Evolutionary conservation across 2,329 filamentous ascomycete genomes (phyloP).

Genomic region (Monosporascus sp.): DNA sequence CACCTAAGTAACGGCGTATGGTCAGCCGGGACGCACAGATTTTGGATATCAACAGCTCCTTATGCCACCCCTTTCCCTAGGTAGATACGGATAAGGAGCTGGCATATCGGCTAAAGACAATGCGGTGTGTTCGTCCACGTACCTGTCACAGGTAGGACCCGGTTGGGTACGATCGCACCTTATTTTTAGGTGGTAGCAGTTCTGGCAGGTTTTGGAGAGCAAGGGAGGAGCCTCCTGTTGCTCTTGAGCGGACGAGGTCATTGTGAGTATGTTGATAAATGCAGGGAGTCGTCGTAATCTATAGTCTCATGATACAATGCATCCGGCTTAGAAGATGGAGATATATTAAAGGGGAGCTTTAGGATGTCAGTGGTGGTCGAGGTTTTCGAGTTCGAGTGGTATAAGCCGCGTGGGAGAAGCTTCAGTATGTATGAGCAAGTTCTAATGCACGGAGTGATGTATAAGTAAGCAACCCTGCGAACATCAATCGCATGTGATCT

Average conservation of each 20-base stretch:
- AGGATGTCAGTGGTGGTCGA: too few relatives aligned
- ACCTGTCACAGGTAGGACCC: slow-evolving; percentile 3
- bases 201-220: slow-evolving; percentile 3
- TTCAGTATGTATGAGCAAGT: too few relatives aligned
- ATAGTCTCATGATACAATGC: background rate
- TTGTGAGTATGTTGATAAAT: background rate
- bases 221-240: background rate
- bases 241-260: background rate
- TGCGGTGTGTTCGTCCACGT: background rate
- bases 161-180: slow-evolving; percentile 1
- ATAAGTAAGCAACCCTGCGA: too few relatives aligned
- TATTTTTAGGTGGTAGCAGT: slow-evolving; percentile 5
- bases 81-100: too few relatives aligned
- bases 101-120: background rate
- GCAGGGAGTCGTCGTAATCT: background rate
- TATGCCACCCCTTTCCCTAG: too few relatives aligned
- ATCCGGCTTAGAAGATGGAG: too few relatives aligned
- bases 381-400: too few relatives aligned
- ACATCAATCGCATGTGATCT: too few relatives aligned
- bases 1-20: background rate
- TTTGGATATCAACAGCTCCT: too few relatives aligned
- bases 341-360: too few relatives aligned
- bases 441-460: too few relatives aligned
- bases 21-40: background rate
- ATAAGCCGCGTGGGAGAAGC: too few relatives aligned